These are phyloP conservation scores for Colletotrichum sp. DNA, from an alignment of 2,329 filamentous ascomycete species.

Conservation along the genomic window DNA sequence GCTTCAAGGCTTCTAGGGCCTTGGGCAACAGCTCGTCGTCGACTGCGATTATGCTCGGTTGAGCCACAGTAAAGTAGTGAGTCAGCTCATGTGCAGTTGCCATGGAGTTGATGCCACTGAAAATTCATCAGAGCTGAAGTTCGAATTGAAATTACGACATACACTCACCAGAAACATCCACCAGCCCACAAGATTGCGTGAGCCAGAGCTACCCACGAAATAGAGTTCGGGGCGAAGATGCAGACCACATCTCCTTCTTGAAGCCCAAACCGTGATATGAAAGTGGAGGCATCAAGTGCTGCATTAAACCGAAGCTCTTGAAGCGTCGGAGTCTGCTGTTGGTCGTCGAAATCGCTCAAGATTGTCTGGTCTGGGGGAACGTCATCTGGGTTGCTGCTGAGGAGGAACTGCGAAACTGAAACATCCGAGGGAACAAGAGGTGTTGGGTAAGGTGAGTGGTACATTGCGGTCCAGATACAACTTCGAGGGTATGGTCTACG, in stretches of 20 bases:
- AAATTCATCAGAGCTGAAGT: neutral
- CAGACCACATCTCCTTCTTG: constrained; percentile 24
- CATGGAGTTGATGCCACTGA: constrained; percentile 27
- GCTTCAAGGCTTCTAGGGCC: constrained; percentile 17
- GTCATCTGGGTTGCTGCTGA: neutral
- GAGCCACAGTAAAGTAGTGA: constrained; percentile 25
- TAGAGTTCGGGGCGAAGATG: constrained; percentile 26
- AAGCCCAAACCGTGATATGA: neutral
- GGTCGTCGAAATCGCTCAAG: neutral
- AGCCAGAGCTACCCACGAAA: constrained; percentile 24
- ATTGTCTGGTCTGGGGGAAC: neutral
- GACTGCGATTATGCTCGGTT: constrained; percentile 23
- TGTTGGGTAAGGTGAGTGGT: neutral
- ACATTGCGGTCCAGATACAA: neutral
- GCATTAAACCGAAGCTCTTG: neutral
- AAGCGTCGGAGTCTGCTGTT: neutral
- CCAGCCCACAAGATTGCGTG: constrained; percentile 28
- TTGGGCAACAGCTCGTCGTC: constrained; percentile 11
- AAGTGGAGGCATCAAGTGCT: neutral
- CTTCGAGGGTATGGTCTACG: neutral
- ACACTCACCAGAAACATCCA: constrained; percentile 14
- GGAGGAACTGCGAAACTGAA: neutral
- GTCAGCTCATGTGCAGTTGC: constrained; percentile 27
- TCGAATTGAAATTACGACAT: too few relatives aligned
- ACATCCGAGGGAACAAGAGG: neutral